These are phyloP conservation scores for Fereydounia khargensis DNA, from an alignment of 1,284 basidiomycete genomes.

Conservation along the genomic window DNA sequence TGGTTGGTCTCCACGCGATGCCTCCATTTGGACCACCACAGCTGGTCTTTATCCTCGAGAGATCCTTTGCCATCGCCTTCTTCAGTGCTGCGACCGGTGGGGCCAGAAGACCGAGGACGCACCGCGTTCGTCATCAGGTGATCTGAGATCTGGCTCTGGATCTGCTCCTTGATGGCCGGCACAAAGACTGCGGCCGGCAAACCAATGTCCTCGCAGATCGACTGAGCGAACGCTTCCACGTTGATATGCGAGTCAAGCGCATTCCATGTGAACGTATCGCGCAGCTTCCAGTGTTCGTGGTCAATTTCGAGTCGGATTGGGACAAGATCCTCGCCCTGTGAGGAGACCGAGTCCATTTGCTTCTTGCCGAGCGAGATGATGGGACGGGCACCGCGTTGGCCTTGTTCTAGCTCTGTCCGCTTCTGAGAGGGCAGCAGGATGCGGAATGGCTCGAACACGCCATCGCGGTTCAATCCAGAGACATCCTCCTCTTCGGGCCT, in stretches of 20 bases:
- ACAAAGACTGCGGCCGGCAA: constrained; percentile 70
- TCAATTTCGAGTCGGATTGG: constrained; percentile 94
- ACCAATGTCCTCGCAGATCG: constrained; percentile 85
- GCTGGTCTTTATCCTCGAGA: constrained; percentile 24
- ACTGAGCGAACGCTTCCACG: constrained; percentile 83
- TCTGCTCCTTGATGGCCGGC: constrained; percentile 73
- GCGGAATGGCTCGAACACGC: constrained; percentile 27
- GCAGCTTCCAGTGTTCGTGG: constrained; percentile 80
- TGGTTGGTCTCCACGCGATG: constrained; percentile 12
- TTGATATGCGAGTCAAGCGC: constrained; percentile 81
- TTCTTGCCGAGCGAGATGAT: constrained; percentile 30
- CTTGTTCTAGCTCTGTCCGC: constrained; percentile 65
- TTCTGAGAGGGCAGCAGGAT: constrained; percentile 47
- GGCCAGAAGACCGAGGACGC: constrained; percentile 3
- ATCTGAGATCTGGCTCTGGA: constrained; percentile 82
- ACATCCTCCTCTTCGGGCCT: constrained; percentile 30
- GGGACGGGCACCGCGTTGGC: constrained; percentile 35
- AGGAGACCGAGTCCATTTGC: constrained; percentile 65
- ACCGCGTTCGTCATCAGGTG: constrained; percentile 59
- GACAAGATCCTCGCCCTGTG: constrained; percentile 74
- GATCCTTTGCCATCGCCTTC: constrained; percentile 26
- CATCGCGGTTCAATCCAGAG: constrained; percentile 14
- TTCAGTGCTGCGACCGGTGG: too few species aligned
- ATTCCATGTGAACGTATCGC: constrained; percentile 98
- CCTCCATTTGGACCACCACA: constrained; percentile 36